Evolutionary conservation across 371 early-diverging fungal species (phyloP), one percentile per base, ranked within the genome.

Genomic region (Thermomucor indicae-seudaticae): DNA sequence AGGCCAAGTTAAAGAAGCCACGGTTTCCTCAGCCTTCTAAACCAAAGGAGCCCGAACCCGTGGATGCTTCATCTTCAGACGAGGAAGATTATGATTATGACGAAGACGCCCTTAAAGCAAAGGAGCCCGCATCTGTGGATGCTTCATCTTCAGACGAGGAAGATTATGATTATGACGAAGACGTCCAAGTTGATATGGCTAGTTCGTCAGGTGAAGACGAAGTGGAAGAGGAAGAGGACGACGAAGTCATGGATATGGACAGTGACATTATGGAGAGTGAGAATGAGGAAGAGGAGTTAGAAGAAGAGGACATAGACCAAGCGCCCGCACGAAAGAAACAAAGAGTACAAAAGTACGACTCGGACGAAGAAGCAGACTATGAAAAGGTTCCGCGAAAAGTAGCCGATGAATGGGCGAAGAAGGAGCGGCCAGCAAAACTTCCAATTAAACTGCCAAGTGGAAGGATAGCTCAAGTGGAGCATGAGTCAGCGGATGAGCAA

Each of bases 361-460:
- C 81, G 5, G 85, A 84, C 27, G 57, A 81, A 47, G 71, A 72
- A 55, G 78, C 78, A 76, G 81, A 80, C n/a, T 85, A 83, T 47
- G 85, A 85, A 53, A 62, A 57, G 48, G 63, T 60, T 23, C 81
- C 82, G n/a, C 75, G 85, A 51, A 70, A 70, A 39, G 61, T 72
- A 0, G 64, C 68, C 6, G 58, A 61, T 32, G 76, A 75, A 47
- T 81, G 85, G 85, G 61, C 67, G 22, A 53, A 64, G 17, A 78
- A 80, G 47, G 75, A 73, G 30, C 67, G 66, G 55, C 55, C 58
- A 32, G 74, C 65, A 6, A 75, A 78, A 31, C 55, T 85, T 43
- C 86, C 86, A 6, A 83, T 85, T 61, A 85, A 85, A 42, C 60
- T 83, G 44, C 75, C 84, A 0, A 72, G 79, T 55, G 86, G 86